A percentile compares a stretch with the other conserved stretches of the same genome.
Conservation (phyloP, 108 stramenopile species). For the Nannochloropsis salina region DNA sequence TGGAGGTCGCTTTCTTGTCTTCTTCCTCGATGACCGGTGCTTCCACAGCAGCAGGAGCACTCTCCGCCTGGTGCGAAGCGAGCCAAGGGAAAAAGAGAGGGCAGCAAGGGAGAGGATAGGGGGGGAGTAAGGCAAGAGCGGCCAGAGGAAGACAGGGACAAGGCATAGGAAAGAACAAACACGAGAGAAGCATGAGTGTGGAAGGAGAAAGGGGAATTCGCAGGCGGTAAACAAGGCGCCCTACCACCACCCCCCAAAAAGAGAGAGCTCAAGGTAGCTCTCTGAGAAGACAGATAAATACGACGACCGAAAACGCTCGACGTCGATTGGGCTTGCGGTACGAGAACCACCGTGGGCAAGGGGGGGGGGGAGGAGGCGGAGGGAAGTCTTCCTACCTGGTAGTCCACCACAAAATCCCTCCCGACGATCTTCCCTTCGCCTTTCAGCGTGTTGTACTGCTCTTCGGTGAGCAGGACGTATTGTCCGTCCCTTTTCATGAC, state of each 20-base stretch:
- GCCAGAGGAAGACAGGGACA: too few species aligned
- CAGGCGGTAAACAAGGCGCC: too few species aligned
- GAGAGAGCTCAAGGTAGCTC: too few species aligned
- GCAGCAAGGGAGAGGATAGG: neutral
- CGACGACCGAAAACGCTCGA: too few species aligned
- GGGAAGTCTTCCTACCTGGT: neutral
- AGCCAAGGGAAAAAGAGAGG: neutral
- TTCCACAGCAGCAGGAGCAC: neutral
- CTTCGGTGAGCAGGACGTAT: neutral
- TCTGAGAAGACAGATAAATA: too few species aligned
- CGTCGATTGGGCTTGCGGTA: too few species aligned
- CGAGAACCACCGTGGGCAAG: neutral
- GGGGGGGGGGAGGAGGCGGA: neutral
- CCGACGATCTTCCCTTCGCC: neutral
- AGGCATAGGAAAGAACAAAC: too few species aligned
- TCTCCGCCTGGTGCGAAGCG: neutral
- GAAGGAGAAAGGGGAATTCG: too few species aligned
- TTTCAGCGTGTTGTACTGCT: neutral
- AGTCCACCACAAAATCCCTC: neutral
- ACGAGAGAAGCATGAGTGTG: too few species aligned
- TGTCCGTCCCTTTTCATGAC: neutral
- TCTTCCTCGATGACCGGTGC: neutral
- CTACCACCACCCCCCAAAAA: too few species aligned
- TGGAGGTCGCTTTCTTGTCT: neutral
- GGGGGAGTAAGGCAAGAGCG: neutral